Evolutionary conservation across 306 rosid species (phyloP).

Genomic region (Quercus berberidifolia): DNA sequence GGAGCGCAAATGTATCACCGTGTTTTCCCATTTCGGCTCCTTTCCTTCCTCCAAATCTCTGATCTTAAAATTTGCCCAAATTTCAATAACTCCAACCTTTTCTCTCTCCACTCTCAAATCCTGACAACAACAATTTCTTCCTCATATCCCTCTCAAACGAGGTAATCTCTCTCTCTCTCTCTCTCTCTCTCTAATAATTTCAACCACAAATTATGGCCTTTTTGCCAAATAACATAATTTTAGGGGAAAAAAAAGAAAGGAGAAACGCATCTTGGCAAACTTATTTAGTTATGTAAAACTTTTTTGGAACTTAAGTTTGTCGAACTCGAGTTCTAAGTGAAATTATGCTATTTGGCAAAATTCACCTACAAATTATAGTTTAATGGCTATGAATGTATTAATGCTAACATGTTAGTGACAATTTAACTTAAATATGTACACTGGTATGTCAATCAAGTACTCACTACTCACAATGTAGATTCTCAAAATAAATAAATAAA

Average conservation of each 20-base stretch:
- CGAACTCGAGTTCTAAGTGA: too few relatives aligned
- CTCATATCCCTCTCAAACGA: not conserved
- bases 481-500: not conserved
- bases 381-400: not conserved
- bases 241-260: too few relatives aligned
- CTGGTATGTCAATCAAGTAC: not conserved
- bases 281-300: too few relatives aligned
- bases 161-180: slow-evolving; percentile 1
- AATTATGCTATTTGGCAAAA: too few relatives aligned
- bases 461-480: not conserved
- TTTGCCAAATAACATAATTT: too few relatives aligned
- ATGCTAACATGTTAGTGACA: not conserved
- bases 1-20: slow-evolving; percentile 37
- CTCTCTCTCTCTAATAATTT: not conserved
- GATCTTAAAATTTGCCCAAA: slow-evolving; percentile 17
- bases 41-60: slow-evolving; percentile 28
- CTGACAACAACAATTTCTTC: not conserved
- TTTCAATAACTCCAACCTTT: slow-evolving; percentile 14
- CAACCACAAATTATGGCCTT: not conserved
- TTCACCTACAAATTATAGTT: too few relatives aligned
- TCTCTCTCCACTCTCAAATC: not conserved
- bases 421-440: not conserved
- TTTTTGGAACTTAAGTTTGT: too few relatives aligned
- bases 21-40: slow-evolving; percentile 38
- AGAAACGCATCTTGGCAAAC: too few relatives aligned